These are phyloP conservation scores for Conoideocrella luteorostrata DNA, from an alignment of 2,329 filamentous ascomycete genomes.

Conservation along the genomic window DNA sequence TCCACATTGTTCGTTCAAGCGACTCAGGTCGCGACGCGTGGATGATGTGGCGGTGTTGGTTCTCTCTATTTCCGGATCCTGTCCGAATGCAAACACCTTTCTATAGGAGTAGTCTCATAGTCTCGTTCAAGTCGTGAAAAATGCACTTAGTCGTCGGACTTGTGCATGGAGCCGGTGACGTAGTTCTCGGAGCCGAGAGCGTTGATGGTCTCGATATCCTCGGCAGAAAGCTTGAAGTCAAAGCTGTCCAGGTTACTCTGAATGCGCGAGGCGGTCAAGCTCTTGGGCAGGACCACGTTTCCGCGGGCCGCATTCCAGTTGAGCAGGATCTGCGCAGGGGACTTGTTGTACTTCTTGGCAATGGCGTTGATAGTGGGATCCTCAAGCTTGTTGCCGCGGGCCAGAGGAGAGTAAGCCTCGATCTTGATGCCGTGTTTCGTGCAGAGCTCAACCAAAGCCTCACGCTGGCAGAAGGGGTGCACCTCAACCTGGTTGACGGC, in stretches of 20 bases:
- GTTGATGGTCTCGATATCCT: slow-evolving; percentile 58
- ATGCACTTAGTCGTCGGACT: slow-evolving; percentile 27
- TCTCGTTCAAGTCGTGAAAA: background rate
- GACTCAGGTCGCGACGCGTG: slow-evolving; percentile 1
- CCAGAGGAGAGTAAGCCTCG: slow-evolving; percentile 49
- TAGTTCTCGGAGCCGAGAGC: slow-evolving; percentile 60
- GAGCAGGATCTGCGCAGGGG: slow-evolving; percentile 67
- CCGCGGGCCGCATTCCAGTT: slow-evolving; percentile 74
- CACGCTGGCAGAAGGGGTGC: slow-evolving; percentile 66
- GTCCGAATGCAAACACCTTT: slow-evolving; percentile 3
- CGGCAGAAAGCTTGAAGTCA: slow-evolving; percentile 52
- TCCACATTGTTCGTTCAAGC: slow-evolving; percentile 1
- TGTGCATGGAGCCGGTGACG: slow-evolving; percentile 52
- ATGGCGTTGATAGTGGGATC: slow-evolving; percentile 56
- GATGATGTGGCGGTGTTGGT: background rate
- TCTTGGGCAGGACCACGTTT: slow-evolving; percentile 71
- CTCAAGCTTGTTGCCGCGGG: slow-evolving; percentile 36
- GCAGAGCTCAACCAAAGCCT: slow-evolving; percentile 50
- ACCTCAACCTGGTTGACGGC: slow-evolving; percentile 75
- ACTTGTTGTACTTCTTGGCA: slow-evolving; percentile 63
- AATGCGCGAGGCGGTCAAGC: slow-evolving; percentile 56
- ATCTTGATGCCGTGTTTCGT: slow-evolving; percentile 49
- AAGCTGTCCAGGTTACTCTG: slow-evolving; percentile 59
- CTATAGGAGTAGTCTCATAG: background rate
- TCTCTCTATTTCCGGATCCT: background rate